These are phyloP conservation scores for Podaxis pistillaris DNA, from an alignment of 768 basidiomycete genomes.

Conservation along the genomic window DNA sequence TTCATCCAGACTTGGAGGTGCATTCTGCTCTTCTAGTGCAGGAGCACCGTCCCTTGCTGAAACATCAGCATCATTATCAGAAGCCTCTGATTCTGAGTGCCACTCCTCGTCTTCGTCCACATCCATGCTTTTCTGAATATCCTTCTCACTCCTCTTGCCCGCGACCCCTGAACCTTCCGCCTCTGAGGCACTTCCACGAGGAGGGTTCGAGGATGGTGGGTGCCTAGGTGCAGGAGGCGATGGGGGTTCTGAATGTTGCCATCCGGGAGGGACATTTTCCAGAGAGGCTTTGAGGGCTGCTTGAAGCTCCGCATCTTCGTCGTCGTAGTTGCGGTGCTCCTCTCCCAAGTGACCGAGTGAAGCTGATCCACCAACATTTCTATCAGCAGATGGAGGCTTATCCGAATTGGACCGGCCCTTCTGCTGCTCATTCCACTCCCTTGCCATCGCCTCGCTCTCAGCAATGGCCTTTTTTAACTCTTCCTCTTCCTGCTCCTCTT, in stretches of 20 bases:
- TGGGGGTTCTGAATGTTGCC: slow-evolving; percentile 32
- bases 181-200: background rate
- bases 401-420: background rate
- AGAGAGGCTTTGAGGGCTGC: slow-evolving; percentile 85
- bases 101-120: slow-evolving; percentile 6
- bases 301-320: slow-evolving; percentile 85
- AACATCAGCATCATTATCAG: slow-evolving; percentile 20
- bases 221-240: slow-evolving; percentile 12
- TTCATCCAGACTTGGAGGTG: slow-evolving; percentile 57
- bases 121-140: background rate
- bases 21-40: slow-evolving; percentile 24
- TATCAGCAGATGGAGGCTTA: background rate
- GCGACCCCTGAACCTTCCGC: background rate
- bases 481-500: slow-evolving; percentile 56
- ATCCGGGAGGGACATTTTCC: slow-evolving; percentile 58
- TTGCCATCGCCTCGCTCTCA: slow-evolving; percentile 53
- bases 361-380: background rate
- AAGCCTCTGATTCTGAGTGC: background rate
- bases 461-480: slow-evolving; percentile 58
- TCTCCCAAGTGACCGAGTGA: background rate
- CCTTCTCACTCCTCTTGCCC: background rate
- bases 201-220: background rate
- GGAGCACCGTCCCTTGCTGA: slow-evolving; percentile 16
- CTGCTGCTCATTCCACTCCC: slow-evolving; percentile 10
- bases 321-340: slow-evolving; percentile 62